These are phyloP conservation scores for Lasiodiplodia sp. DNA, from an alignment of 2,329 filamentous ascomycete species.

Conservation along the genomic window DNA sequence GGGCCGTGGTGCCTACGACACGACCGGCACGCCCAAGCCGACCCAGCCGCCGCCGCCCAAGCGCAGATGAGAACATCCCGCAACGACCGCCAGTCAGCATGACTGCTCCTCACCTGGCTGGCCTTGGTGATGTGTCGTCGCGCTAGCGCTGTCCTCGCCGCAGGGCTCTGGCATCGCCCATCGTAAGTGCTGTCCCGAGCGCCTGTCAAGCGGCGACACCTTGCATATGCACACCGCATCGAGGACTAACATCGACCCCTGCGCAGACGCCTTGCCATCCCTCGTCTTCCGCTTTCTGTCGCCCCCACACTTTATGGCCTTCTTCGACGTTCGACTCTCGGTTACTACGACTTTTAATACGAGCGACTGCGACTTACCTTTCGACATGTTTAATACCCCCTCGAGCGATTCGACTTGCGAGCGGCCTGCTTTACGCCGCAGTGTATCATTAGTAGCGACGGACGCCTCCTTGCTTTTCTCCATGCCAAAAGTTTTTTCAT, in stretches of 20 bases:
- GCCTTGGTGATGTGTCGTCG: slow-evolving; percentile 27
- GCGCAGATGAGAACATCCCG: slow-evolving; percentile 38
- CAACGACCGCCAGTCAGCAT: slow-evolving; percentile 12
- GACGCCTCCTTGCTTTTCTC: slow-evolving; percentile 35
- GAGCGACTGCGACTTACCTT: slow-evolving; percentile 30
- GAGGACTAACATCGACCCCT: slow-evolving; percentile 23
- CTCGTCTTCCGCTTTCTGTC: slow-evolving; percentile 24
- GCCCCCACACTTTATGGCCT: slow-evolving; percentile 15
- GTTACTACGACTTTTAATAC: slow-evolving; percentile 32
- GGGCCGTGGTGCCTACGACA: slow-evolving; percentile 59
- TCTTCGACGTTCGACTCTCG: slow-evolving; percentile 28
- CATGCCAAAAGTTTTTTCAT: slow-evolving; percentile 32
- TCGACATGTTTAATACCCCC: slow-evolving; percentile 46
- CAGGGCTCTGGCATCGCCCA: slow-evolving; percentile 25
- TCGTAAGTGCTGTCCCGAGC: slow-evolving; percentile 22
- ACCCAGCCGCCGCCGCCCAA: slow-evolving; percentile 50
- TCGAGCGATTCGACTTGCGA: slow-evolving; percentile 39
- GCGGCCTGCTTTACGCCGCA: slow-evolving; percentile 29
- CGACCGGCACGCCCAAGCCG: slow-evolving; percentile 57
- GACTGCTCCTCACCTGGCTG: slow-evolving; percentile 28
- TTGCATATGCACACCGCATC: slow-evolving; percentile 28
- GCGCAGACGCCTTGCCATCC: slow-evolving; percentile 29
- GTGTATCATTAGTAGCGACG: slow-evolving; percentile 40
- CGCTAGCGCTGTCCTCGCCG: slow-evolving; percentile 20
- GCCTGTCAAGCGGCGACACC: slow-evolving; percentile 29